A percentile compares a stretch with the other conserved stretches of the same genome.
Evolutionary conservation across 108 stramenopile genomes (phyloP).

Genomic region (Parietichytrium sp.): DNA sequence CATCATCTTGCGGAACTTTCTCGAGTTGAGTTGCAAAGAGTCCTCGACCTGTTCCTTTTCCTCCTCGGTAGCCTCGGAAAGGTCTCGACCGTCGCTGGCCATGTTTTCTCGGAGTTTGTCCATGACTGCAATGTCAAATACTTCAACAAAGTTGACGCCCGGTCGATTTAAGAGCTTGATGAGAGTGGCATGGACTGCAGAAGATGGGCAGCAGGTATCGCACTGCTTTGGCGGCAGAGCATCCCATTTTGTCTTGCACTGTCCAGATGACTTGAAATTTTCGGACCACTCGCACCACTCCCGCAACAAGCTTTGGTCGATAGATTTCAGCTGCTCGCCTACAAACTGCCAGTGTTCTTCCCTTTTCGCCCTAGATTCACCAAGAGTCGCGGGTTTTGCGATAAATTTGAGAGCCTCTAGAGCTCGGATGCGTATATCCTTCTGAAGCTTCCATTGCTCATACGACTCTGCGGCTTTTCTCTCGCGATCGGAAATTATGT

Average conservation of each 20-base stretch:
- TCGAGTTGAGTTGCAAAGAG: neutral
- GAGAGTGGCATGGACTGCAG: neutral
- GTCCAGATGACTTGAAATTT: neutral
- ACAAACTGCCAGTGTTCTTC: constrained; percentile 11
- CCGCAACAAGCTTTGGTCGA: neutral
- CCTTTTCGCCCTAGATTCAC: neutral
- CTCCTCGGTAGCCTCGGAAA: neutral
- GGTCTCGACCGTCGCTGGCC: constrained; percentile 30
- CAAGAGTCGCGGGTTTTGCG: neutral
- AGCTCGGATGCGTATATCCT: constrained; percentile 5
- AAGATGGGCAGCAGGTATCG: constrained; percentile 11
- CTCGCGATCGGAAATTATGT: neutral
- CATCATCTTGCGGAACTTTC: constrained; percentile 20
- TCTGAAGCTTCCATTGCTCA: neutral
- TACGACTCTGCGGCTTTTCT: constrained; percentile 23
- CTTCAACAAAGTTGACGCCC: constrained; percentile 2
- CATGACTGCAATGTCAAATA: neutral
- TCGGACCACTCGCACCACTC: neutral
- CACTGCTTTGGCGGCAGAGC: neutral
- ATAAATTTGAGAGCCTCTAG: neutral
- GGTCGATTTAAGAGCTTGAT: constrained; percentile 29
- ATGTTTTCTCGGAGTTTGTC: neutral
- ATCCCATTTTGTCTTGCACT: constrained; percentile 30
- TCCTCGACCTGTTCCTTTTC: constrained; percentile 7
- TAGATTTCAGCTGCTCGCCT: constrained; percentile 27